Evolutionary conservation across 1,284 basidiomycete genomes (phyloP).

Genomic region (Cryptococcus floricola): DNA sequence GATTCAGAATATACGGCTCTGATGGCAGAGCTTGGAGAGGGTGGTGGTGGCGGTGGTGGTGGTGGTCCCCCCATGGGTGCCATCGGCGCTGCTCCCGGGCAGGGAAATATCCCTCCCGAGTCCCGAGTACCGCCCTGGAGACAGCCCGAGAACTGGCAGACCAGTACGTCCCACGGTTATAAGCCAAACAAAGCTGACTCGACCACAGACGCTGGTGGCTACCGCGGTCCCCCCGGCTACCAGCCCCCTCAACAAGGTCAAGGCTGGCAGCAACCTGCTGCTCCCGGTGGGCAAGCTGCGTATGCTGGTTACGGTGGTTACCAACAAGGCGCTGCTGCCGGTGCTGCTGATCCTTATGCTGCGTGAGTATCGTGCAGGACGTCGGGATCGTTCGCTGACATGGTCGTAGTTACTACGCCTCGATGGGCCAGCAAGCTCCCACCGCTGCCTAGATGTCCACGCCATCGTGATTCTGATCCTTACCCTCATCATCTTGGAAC

Average conservation of each 20-base stretch:
- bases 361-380: slow-evolving; percentile 21
- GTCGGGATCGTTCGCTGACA: neutral
- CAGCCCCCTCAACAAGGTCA: slow-evolving; percentile 3
- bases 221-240: slow-evolving; percentile 13
- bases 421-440: slow-evolving; percentile 29
- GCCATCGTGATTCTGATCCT: neutral
- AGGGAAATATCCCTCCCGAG: slow-evolving; percentile 19
- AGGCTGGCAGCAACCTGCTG: slow-evolving; percentile 11
- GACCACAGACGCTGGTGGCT: slow-evolving; percentile 7
- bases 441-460: slow-evolving; percentile 12
- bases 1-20: slow-evolving; percentile 96
- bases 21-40: slow-evolving; percentile 97
- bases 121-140: slow-evolving; percentile 52
- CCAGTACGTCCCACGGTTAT: slow-evolving; percentile 24
- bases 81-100: slow-evolving; percentile 21
- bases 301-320: slow-evolving; percentile 26
- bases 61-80: slow-evolving; percentile 48
- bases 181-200: neutral
- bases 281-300: neutral
- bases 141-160: slow-evolving; percentile 51
- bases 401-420: slow-evolving; percentile 29
- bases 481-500: too few relatives aligned
- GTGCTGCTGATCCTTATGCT: slow-evolving; percentile 34
- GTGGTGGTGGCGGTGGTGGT: slow-evolving; percentile 48
- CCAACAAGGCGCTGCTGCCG: slow-evolving; percentile 17